These are phyloP conservation scores for Talinum fruticosum DNA, from an alignment of 148 eudicot genomes.

Conservation along the genomic window DNA sequence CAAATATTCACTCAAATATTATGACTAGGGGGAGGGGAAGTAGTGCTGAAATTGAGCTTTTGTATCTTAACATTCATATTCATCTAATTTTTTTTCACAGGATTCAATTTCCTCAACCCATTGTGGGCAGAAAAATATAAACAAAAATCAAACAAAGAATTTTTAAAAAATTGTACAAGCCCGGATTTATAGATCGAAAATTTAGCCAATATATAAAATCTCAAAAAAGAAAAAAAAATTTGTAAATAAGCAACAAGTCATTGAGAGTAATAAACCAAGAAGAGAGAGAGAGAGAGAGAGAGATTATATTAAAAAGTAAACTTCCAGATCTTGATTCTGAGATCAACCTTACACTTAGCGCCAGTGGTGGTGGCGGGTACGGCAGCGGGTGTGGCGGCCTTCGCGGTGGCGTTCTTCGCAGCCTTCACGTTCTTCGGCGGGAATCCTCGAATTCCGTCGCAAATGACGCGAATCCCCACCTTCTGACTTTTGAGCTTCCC, in stretches of 20 bases:
- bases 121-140: conserved; percentile 21
- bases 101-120: conserved; percentile 21
- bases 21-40: too few relatives aligned
- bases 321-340: conserved; percentile 93
- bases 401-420: conserved; percentile 30
- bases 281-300: neutral
- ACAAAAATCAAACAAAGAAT: conserved; percentile 1
- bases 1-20: neutral
- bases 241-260: conserved; percentile 6
- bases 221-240: conserved; percentile 13
- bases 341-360: conserved; percentile 91
- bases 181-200: conserved; percentile 22
- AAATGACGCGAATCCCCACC: conserved; percentile 65
- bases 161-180: conserved; percentile 19
- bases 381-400: conserved; percentile 25
- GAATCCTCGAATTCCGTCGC: conserved; percentile 56
- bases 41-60: neutral
- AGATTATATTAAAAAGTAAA: conserved; percentile 49
- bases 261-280: neutral
- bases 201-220: conserved; percentile 18
- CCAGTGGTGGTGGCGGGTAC: conserved; percentile 34
- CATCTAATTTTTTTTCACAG: conserved; percentile 19
- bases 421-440: conserved; percentile 41
- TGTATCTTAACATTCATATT: conserved; percentile 11
- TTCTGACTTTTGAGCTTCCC: conserved; percentile 56